Evolutionary conservation across 208 protist species (phyloP), one percentile per base, ranked within the genome.

Genomic region (Crithidia acanthocephali): DNA sequence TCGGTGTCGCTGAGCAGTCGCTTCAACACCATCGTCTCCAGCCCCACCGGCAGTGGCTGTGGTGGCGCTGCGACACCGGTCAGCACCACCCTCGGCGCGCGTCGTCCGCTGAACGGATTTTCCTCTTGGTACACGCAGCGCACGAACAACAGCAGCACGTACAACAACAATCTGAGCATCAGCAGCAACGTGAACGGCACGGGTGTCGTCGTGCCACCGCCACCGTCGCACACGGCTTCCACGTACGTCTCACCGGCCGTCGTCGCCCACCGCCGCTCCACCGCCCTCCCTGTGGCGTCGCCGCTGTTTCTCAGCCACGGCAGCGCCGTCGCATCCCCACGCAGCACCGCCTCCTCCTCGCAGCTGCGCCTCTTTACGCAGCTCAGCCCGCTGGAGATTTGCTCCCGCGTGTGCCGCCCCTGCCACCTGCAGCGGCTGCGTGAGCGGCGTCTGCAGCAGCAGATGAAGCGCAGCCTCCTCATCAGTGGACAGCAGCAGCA

Each of bases 381-480:
- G 0, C 18, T 56, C 35, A 60, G 40, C 8, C 70, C 64, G 16
- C 66, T 74, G n/a, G 68, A 81, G 59, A 5, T 69, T 5, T 72
- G 69, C 42, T 76, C 72, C 37, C 55, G 68, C 20, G 53, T 72
- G 48, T 81, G 76, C 30, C 64, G 58, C 3, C 42, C 69, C 8
- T 81, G 76, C 59, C 60, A 69, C 44, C 50, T 70, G n/a, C 27
- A 66, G 28, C 72, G 55, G 8, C 37, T 60, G 56, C 72, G 57
- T 53, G 65, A 77, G 53, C 37, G 57, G 2, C 57, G 72, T n/a
- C 40, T 68, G 27, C 63, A 77, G 62, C 65, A 70, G 37, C 48
- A 55, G 25, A 2, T 27, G 8, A 27, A 60, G 47, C 37, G 44
- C 9, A 56, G 7, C 8, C 47, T 76, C 7, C 53, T 70, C 27